These are phyloP conservation scores for Apiotrichum mycotoxinovorans DNA, from an alignment of 1,284 basidiomycete genomes.

Conservation along the genomic window DNA sequence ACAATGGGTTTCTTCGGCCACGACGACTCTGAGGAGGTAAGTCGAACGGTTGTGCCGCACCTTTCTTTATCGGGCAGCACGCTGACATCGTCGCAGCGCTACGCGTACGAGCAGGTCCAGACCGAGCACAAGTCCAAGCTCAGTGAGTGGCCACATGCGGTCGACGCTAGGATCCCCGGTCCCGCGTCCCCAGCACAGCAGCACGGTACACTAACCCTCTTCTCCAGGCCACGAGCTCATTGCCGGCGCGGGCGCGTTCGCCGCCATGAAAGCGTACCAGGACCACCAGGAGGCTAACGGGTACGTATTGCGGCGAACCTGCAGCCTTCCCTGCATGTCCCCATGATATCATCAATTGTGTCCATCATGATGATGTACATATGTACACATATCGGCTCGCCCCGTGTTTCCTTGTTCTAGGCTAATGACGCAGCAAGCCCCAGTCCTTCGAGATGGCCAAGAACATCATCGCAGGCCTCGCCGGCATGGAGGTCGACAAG, in stretches of 20 bases:
- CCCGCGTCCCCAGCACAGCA: neutral
- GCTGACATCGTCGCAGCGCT: slow-evolving; percentile 10
- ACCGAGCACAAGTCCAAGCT: slow-evolving; percentile 15
- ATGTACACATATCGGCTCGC: too few species aligned
- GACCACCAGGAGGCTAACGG: slow-evolving; percentile 31
- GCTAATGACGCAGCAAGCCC: slow-evolving; percentile 19
- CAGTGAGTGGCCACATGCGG: neutral
- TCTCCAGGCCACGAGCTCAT: slow-evolving; percentile 13
- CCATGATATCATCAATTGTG: too few species aligned
- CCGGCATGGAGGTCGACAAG: slow-evolving; percentile 37
- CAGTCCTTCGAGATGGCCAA: slow-evolving; percentile 26
- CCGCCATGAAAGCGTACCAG: slow-evolving; percentile 34
- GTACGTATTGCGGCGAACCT: slow-evolving; percentile 8
- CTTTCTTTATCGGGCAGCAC: neutral
- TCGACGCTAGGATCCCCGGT: neutral
- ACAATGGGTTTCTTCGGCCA: slow-evolving; percentile 29
- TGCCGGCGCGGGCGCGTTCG: slow-evolving; percentile 28
- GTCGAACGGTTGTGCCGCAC: neutral
- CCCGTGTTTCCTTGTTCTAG: too few species aligned
- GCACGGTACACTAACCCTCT: too few species aligned
- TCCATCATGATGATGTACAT: too few species aligned
- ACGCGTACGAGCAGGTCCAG: slow-evolving; percentile 22
- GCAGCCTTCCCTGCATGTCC: too few species aligned
- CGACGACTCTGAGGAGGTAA: slow-evolving; percentile 26
- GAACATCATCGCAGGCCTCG: slow-evolving; percentile 32